Evolutionary conservation across 345 rosid genomes (phyloP).

Genomic region (Salix arbutifolia): DNA sequence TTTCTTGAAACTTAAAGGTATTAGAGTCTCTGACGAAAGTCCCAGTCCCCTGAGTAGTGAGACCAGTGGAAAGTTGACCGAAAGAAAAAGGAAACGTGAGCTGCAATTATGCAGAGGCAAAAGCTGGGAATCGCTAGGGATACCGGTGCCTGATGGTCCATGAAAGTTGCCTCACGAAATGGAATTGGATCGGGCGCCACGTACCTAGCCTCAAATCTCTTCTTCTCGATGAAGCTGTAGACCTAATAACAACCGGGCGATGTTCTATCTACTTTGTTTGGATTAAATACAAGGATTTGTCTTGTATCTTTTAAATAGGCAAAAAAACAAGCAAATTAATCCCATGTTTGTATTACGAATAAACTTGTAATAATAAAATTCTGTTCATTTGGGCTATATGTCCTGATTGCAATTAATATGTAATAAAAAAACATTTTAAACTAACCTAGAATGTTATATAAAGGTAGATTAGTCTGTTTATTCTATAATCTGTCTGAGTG

Average conservation of each 20-base stretch:
- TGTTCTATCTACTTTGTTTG: background rate
- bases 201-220: background rate
- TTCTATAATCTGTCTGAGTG: too few relatives aligned
- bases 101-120: background rate
- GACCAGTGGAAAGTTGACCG: background rate
- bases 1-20: background rate
- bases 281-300: background rate
- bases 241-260: background rate
- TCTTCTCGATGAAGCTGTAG: background rate
- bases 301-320: background rate
- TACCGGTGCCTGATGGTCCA: background rate
- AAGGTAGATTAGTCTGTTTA: too few relatives aligned
- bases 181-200: background rate
- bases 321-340: too few relatives aligned
- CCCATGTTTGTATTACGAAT: background rate
- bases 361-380: background rate
- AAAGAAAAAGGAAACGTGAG: background rate
- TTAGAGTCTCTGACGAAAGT: background rate
- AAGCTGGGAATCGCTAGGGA: background rate
- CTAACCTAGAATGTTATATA: too few relatives aligned
- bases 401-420: too few relatives aligned
- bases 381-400: background rate
- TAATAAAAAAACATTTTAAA: too few relatives aligned
- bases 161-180: background rate
- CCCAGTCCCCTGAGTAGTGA: background rate